Evolutionary conservation across 163 green algal genomes (phyloP).

Genomic region (Chloroidium sp.): DNA sequence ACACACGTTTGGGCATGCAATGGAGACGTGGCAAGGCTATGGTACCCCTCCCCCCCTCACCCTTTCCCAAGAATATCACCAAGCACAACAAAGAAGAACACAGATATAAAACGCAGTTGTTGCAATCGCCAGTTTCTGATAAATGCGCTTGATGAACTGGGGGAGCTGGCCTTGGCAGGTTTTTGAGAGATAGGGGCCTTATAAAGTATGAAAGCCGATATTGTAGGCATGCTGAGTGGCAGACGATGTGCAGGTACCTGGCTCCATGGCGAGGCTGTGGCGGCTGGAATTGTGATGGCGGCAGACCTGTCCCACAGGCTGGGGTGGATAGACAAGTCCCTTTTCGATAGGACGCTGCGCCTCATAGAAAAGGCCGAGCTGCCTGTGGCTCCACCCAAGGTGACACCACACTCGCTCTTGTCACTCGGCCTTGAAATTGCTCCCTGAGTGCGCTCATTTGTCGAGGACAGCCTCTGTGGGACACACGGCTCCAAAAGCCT

Average conservation of each 20-base stretch:
- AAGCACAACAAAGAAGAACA: too few relatives aligned
- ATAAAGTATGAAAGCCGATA: neutral
- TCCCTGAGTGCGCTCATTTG: too few relatives aligned
- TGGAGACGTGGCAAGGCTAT: conserved; percentile 61
- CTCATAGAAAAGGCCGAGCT: conserved; percentile 69
- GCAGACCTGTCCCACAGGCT: conserved; percentile 77
- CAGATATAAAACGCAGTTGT: too few relatives aligned
- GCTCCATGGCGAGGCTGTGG: conserved; percentile 96
- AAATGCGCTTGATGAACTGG: too few relatives aligned
- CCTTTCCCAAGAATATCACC: too few relatives aligned
- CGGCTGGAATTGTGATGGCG: conserved; percentile 86
- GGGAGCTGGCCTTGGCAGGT: too few relatives aligned
- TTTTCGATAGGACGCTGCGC: conserved; percentile 54
- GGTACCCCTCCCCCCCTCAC: conserved; percentile 1
- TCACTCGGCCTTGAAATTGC: too few relatives aligned
- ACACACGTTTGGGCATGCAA: conserved; percentile 97
- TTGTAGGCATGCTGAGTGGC: neutral
- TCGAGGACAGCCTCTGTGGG: too few relatives aligned
- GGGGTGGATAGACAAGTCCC: conserved; percentile 49
- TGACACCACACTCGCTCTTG: neutral
- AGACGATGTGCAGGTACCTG: conserved; percentile 54
- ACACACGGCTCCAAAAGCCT: too few relatives aligned
- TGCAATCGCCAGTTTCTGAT: too few relatives aligned
- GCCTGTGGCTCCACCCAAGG: conserved; percentile 54
- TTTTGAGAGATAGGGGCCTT: neutral